Evolutionary conservation across 73 alveolate species (phyloP).

Genomic region (Tetrahymena elliotti): DNA sequence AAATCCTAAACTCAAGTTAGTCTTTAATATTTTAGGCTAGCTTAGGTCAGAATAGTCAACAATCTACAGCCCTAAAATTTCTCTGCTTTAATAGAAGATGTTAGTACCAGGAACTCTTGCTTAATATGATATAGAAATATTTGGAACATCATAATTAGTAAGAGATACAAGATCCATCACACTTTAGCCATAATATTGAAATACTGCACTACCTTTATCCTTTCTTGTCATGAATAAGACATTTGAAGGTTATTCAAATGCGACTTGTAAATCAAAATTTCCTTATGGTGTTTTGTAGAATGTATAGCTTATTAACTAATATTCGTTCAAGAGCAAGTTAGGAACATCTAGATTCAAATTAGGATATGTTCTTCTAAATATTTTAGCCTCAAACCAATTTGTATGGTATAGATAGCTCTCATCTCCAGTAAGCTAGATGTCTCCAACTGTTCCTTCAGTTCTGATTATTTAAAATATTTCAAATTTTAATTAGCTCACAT

Average conservation of each 20-base stretch:
- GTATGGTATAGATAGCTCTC: neutral
- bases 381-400: neutral
- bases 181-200: neutral
- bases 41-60: neutral
- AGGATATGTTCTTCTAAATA: neutral
- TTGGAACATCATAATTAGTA: neutral
- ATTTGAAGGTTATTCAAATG: neutral
- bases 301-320: no score
- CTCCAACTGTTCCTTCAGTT: neutral
- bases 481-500: neutral
- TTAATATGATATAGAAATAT: neutral
- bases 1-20: neutral
- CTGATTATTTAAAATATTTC: neutral
- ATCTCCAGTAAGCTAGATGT: neutral
- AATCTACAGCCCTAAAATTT: neutral
- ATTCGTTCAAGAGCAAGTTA: neutral
- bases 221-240: neutral
- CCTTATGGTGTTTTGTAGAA: neutral
- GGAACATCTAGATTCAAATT: neutral
- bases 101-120: neutral
- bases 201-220: neutral
- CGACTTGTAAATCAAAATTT: neutral
- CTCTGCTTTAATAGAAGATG: neutral
- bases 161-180: neutral
- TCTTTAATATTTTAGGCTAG: neutral